A percentile compares a stretch with the other conserved stretches of the same genome.
Evolutionary conservation across 2,329 filamentous ascomycete genomes (phyloP).

Genomic region (Aspergillus udagawae): DNA sequence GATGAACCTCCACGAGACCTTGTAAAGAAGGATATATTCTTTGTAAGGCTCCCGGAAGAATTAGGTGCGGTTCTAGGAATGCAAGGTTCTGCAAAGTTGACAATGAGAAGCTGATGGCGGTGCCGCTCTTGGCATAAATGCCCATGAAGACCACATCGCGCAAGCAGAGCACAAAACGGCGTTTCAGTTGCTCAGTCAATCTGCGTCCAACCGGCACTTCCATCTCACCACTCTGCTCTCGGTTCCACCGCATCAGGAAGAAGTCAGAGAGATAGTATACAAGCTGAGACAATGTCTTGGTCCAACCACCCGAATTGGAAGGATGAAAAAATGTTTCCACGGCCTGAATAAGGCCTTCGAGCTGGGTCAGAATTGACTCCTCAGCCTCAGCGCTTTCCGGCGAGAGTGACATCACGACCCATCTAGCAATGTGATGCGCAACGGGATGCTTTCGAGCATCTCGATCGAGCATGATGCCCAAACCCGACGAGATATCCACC

Average conservation of each 20-base stretch:
- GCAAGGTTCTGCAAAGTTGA: constrained; percentile 85
- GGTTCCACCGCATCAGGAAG: constrained; percentile 96
- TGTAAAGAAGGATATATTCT: constrained; percentile 96
- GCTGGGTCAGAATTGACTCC: constrained; percentile 74
- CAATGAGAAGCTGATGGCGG: constrained; percentile 86
- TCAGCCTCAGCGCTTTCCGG: constrained; percentile 73
- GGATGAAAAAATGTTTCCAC: constrained; percentile 99
- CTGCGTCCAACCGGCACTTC: constrained; percentile 75
- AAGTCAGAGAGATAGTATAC: constrained; percentile 91
- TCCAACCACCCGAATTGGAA: constrained; percentile 92
- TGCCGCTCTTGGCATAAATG: constrained; percentile 91
- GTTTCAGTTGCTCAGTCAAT: constrained; percentile 76
- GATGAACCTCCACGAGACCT: constrained; percentile 92
- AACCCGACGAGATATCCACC: constrained; percentile 76
- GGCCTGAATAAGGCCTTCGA: constrained; percentile 89
- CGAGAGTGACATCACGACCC: constrained; percentile 90
- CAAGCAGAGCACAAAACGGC: constrained; percentile 81
- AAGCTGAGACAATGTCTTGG: constrained; percentile 80
- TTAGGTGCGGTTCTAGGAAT: constrained; percentile 84
- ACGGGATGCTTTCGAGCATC: constrained; percentile 91
- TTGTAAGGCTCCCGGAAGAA: constrained; percentile 88
- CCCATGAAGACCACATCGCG: constrained; percentile 97
- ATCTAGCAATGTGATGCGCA: constrained; percentile 85
- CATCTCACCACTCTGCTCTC: constrained; percentile 88
- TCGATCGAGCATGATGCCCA: constrained; percentile 82